Conservation (phyloP, 192 early-diverging fungal genomes). For the Coemansia sp. region DNA sequence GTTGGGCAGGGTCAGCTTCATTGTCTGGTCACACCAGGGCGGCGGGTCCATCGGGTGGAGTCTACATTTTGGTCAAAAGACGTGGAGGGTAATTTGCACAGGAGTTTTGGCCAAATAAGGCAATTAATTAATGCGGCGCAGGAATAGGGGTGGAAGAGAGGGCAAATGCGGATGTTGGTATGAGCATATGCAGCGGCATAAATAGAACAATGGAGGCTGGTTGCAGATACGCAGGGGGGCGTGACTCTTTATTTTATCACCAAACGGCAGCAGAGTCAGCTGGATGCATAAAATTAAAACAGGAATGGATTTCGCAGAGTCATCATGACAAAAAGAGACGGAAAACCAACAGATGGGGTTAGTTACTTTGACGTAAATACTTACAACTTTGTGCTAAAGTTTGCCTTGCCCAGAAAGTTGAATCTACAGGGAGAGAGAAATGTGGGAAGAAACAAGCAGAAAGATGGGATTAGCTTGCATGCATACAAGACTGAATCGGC, state of each 20-base stretch:
- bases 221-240: too few species aligned
- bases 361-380: conserved; percentile 4
- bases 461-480: neutral
- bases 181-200: conserved; percentile 5
- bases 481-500: neutral
- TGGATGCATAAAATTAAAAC: neutral
- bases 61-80: conserved; percentile 16
- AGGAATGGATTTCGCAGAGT: neutral
- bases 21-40: conserved; percentile 47
- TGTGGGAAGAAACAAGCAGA: neutral
- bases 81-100: neutral
- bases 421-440: conserved; percentile 21
- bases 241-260: neutral
- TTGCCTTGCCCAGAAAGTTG: conserved; percentile 49
- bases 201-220: neutral
- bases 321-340: too few species aligned
- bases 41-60: conserved; percentile 53
- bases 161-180: neutral
- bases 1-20: conserved; percentile 47
- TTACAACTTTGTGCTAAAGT: conserved; percentile 50
- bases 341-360: neutral
- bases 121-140: conserved; percentile 8
- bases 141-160: too few species aligned
- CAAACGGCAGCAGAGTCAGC: neutral
- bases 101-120: conserved; percentile 2